Evolutionary conservation across 805 yeast genomes (phyloP), one percentile per base, ranked within the genome.

Genomic region (Ogataea pilisensis): DNA sequence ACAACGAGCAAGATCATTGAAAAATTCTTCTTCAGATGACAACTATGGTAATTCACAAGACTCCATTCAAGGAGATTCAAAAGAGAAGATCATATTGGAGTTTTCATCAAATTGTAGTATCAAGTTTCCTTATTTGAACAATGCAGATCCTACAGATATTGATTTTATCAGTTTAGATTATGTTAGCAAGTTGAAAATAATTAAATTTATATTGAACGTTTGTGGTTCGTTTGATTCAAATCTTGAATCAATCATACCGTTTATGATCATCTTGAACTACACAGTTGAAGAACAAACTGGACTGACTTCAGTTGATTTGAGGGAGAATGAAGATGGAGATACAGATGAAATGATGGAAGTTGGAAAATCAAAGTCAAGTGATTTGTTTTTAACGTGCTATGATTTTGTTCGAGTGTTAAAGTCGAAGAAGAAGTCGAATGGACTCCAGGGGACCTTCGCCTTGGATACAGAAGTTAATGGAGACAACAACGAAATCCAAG

Each of bases 71-170:
- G 18, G 4, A 19, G 14, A 35, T 4, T 25, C 32, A 3, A 35
- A 36, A 22, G 14, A 13, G 4, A 21, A 5, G 11, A 14, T 36
- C 3, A 19, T 36, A 11, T 17, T 14, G 11, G 28, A 34, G 16
- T 16, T 31, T 11, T 26, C 34, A 33, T 33, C 35, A 7, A 26
- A 18, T 8, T 34, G 26, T 8, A 38, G 44, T 6, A 37, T 43
- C 6, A 20, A 17, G 2, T 41, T 50, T 16, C 57, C 57, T 2
- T 53, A 37, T 31, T 36, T 50, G 18, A 46, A 49, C 24, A 38
- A 39, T 1, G 32, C 22, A 12, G 43, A 45, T 22, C 42, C 45
- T 19, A 26, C 31, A 9, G 44, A 45, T 31, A 33, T 47, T 4
- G 50, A 49, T 34, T 45, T 41, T 26, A 21, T 48, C 21, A 44